Percentiles rank a stretch among this genome's conserved stretches.
Conservation (phyloP, 73 alveolate species). For the Uronychia setigera region DNA sequence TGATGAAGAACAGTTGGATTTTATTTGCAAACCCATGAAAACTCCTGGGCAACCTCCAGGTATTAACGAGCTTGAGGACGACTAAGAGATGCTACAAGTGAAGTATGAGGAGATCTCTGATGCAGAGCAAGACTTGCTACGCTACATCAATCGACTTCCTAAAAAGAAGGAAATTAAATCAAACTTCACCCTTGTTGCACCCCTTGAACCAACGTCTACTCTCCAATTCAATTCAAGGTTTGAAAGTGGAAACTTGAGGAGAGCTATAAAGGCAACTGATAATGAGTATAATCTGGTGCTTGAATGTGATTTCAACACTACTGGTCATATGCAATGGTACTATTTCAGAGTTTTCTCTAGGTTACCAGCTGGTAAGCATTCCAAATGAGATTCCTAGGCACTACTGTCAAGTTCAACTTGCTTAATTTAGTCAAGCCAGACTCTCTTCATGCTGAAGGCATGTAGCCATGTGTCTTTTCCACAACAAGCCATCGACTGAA, state of each 20-base stretch:
- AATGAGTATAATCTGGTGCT: conserved; percentile 50
- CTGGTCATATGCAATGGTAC: conserved; percentile 67
- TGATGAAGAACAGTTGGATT: background rate
- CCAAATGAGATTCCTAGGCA: conserved; percentile 3
- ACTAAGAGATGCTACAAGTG: background rate
- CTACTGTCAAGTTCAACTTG: conserved; percentile 38
- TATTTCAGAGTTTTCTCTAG: conserved; percentile 48
- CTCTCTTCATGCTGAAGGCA: conserved; percentile 46
- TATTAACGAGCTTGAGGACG: background rate
- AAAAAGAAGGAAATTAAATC: background rate
- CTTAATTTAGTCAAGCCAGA: conserved; percentile 49
- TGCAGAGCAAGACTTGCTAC: background rate
- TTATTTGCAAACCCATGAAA: background rate
- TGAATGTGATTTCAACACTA: conserved; percentile 54
- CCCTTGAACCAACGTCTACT: conserved; percentile 31
- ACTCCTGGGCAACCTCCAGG: background rate
- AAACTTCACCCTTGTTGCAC: background rate
- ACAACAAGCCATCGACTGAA: background rate
- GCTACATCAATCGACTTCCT: background rate
- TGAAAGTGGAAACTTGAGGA: conserved; percentile 64
- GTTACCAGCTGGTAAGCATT: conserved; percentile 47
- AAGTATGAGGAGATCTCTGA: background rate
- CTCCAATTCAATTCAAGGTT: conserved; percentile 65
- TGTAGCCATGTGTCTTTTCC: conserved; percentile 57
- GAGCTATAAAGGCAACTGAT: conserved; percentile 59